Evolutionary conservation across 805 yeast genomes (phyloP).

Genomic region (Tetrapisispora fleetii): DNA sequence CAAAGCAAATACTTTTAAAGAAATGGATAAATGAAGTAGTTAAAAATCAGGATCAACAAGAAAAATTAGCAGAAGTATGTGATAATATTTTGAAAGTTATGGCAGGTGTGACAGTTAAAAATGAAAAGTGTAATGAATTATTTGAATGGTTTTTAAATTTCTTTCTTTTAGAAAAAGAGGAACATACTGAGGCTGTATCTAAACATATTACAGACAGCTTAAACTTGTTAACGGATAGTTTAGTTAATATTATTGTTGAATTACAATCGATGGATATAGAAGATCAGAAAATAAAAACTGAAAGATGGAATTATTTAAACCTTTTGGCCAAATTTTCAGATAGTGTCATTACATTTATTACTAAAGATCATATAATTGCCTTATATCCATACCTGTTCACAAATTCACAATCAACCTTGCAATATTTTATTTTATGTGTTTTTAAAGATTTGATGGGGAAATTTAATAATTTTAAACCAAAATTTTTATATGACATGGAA

Average conservation of each 20-base stretch:
- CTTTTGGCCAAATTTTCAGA: conserved; percentile 48
- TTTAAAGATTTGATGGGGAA: conserved; percentile 41
- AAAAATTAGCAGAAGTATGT: conserved; percentile 7
- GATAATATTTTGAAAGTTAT: conserved; percentile 28
- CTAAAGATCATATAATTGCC: conserved; percentile 56
- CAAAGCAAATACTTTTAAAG: conserved; percentile 31
- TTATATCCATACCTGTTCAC: conserved; percentile 56
- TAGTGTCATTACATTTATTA: conserved; percentile 42
- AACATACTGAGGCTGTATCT: conserved; percentile 9
- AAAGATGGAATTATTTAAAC: conserved; percentile 5
- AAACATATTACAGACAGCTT: conserved; percentile 8
- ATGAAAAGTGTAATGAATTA: conserved; percentile 33
- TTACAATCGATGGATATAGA: conserved; percentile 25
- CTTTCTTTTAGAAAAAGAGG: conserved; percentile 30
- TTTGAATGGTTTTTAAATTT: conserved; percentile 42
- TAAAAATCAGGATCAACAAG: conserved; percentile 6
- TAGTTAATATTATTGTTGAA: conserved; percentile 22
- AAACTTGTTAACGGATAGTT: conserved; percentile 11
- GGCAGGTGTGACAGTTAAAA: conserved; percentile 30
- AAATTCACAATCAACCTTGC: conserved; percentile 34
- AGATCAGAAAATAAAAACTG: not conserved
- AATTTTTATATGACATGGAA: conserved; percentile 42
- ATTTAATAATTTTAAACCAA: conserved; percentile 37
- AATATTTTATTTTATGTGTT: conserved; percentile 44
- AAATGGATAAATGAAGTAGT: conserved; percentile 28